phyloP scores from a whole-genome alignment of 768 basidiomycete species.

The Clavaria fumosa region DNA sequence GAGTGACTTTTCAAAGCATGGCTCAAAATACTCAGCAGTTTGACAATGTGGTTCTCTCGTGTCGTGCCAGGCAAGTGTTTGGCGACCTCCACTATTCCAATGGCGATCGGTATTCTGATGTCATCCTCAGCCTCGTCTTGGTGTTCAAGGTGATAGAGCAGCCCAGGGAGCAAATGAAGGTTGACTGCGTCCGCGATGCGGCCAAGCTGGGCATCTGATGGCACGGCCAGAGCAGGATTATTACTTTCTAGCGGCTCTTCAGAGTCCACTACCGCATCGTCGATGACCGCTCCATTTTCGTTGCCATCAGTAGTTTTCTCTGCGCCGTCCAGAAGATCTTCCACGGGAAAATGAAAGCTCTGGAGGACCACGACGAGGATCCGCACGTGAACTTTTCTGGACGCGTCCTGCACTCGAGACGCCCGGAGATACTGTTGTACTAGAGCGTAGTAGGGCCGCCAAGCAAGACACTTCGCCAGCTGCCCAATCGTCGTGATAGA shows the following conservation, averaged over 20 bases:
- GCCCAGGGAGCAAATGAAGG: slow-evolving; percentile 55
- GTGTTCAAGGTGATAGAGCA: slow-evolving; percentile 71
- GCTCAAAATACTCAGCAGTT: slow-evolving; percentile 69
- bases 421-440: slow-evolving; percentile 72
- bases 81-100: slow-evolving; percentile 78
- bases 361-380: slow-evolving; percentile 73
- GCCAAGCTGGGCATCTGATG: slow-evolving; percentile 14
- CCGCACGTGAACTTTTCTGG: slow-evolving; percentile 73
- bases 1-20: slow-evolving; percentile 89
- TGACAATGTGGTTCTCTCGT: slow-evolving; percentile 53
- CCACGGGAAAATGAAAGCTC: slow-evolving; percentile 84
- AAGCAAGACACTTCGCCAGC: slow-evolving; percentile 60
- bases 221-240: too few relatives aligned
- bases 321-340: slow-evolving; percentile 28
- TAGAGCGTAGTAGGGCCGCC: slow-evolving; percentile 71
- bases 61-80: slow-evolving; percentile 53
- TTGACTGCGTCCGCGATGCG: slow-evolving; percentile 66
- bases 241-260: slow-evolving; percentile 7
- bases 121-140: slow-evolving; percentile 67
- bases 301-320: slow-evolving; percentile 20
- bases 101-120: slow-evolving; percentile 74
- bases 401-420: slow-evolving; percentile 47
- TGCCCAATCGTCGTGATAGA: slow-evolving; percentile 68
- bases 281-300: too few relatives aligned
- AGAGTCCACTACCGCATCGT: slow-evolving; percentile 14